Conservation (phyloP, 352 stramenopile genomes). For the Phytophthora boehmeriae region DNA sequence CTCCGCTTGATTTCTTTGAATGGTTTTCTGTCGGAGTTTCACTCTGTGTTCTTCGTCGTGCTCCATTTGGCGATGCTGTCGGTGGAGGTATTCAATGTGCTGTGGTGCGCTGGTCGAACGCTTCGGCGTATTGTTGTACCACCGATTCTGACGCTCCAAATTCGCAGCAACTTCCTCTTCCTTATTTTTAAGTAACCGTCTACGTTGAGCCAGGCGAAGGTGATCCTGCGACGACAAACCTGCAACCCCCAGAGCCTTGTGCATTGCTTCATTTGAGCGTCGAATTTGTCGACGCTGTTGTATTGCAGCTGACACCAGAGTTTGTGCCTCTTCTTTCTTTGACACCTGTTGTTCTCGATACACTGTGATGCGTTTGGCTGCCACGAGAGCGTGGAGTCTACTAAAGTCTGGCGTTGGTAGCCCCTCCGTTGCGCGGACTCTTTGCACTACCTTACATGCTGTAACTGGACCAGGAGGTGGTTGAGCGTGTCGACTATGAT, state of each 20-base stretch:
- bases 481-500: conserved; percentile 2
- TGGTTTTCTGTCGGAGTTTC: background rate
- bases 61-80: conserved; percentile 5
- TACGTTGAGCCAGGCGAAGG: conserved; percentile 29
- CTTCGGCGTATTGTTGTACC: conserved; percentile 36
- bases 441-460: background rate
- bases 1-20: conserved; percentile 12
- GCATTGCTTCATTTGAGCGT: conserved; percentile 44
- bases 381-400: conserved; percentile 25
- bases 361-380: conserved; percentile 23
- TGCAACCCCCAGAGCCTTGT: conserved; percentile 44
- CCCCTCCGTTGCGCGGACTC: background rate
- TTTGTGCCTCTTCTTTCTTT: conserved; percentile 15
- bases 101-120: conserved; percentile 8
- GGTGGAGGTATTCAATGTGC: conserved; percentile 27
- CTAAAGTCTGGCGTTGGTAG: conserved; percentile 8
- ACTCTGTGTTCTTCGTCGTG: conserved; percentile 2
- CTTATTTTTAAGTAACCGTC: conserved; percentile 26
- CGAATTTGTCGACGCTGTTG: conserved; percentile 40
- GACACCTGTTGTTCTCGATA: conserved; percentile 8
- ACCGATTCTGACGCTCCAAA: conserved; percentile 37
- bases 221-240: conserved; percentile 42
- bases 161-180: conserved; percentile 15
- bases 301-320: conserved; percentile 10
- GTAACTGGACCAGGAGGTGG: conserved; percentile 12